A percentile compares a stretch with the other conserved stretches of the same genome.
These are phyloP conservation scores for Halocafeteria seosinensis DNA, from an alignment of 108 stramenopile species.

Conservation along the genomic window DNA sequence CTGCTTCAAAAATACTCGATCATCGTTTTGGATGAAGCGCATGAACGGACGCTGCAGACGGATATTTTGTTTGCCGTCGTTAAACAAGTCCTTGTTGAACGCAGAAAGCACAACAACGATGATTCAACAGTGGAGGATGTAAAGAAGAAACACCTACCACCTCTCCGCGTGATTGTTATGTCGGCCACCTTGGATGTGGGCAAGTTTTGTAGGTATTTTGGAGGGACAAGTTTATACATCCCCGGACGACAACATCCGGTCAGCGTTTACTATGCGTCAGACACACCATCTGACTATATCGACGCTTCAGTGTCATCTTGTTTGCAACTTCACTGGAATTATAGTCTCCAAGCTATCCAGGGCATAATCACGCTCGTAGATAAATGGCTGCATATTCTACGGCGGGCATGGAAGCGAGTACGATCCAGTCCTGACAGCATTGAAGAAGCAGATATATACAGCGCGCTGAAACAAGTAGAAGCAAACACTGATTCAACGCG, in stretches of 20 bases:
- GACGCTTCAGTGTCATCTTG: slow-evolving; percentile 56
- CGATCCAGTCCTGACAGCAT: neutral
- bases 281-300: slow-evolving; percentile 45
- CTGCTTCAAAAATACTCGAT: slow-evolving; percentile 55
- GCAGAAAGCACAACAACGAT: slow-evolving; percentile 10
- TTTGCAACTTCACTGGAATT: slow-evolving; percentile 62
- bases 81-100: slow-evolving; percentile 49
- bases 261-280: slow-evolving; percentile 51
- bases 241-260: slow-evolving; percentile 70
- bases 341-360: slow-evolving; percentile 21
- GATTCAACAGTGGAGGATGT: no score
- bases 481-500: neutral
- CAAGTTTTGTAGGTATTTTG: slow-evolving; percentile 60
- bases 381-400: neutral
- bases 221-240: slow-evolving; percentile 35
- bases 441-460: neutral
- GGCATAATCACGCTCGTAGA: neutral
- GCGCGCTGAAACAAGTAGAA: neutral
- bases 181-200: slow-evolving; percentile 82
- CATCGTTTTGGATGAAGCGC: slow-evolving; percentile 84
- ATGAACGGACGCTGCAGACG: slow-evolving; percentile 80
- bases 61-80: slow-evolving; percentile 85
- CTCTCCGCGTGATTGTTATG: slow-evolving; percentile 78
- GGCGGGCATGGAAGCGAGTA: neutral
- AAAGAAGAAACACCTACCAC: slow-evolving; percentile 27